Evolutionary conservation across 192 early-diverging fungal species (phyloP).

Genomic region (Coemansia interrupta): DNA sequence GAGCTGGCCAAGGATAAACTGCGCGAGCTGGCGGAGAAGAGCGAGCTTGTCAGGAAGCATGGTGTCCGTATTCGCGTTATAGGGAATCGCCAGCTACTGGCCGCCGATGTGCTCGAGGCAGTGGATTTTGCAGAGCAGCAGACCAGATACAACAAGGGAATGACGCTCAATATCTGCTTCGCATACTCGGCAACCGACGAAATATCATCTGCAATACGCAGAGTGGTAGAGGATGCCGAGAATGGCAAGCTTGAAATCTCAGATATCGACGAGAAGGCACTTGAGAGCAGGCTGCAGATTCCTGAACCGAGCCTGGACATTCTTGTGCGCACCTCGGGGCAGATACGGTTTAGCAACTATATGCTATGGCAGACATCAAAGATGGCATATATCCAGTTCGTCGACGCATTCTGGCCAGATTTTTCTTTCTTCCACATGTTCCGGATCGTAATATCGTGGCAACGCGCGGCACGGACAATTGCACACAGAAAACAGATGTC

Average conservation of each 20-base stretch:
- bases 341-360: conserved; percentile 92
- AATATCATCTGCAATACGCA: conserved; percentile 68
- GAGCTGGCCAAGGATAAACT: conserved; percentile 73
- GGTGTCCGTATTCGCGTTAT: conserved; percentile 75
- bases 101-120: conserved; percentile 60
- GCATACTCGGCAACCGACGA: conserved; percentile 92
- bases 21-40: conserved; percentile 63
- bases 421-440: conserved; percentile 87
- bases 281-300: conserved; percentile 61
- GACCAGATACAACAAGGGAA: conserved; percentile 64
- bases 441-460: conserved; percentile 77
- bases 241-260: conserved; percentile 43
- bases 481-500: conserved; percentile 17
- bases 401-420: conserved; percentile 91
- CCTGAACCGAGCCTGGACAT: conserved; percentile 76
- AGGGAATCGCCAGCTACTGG: conserved; percentile 71
- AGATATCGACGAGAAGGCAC: conserved; percentile 59
- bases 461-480: conserved; percentile 47
- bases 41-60: conserved; percentile 68
- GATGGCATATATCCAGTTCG: conserved; percentile 79
- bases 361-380: conserved; percentile 82
- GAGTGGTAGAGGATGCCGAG: conserved; percentile 58
- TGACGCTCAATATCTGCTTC: conserved; percentile 86
- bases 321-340: conserved; percentile 91
- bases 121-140: conserved; percentile 59